These are phyloP conservation scores for Aquilaria yunnanensis DNA, from an alignment of 345 rosid species.

Conservation along the genomic window DNA sequence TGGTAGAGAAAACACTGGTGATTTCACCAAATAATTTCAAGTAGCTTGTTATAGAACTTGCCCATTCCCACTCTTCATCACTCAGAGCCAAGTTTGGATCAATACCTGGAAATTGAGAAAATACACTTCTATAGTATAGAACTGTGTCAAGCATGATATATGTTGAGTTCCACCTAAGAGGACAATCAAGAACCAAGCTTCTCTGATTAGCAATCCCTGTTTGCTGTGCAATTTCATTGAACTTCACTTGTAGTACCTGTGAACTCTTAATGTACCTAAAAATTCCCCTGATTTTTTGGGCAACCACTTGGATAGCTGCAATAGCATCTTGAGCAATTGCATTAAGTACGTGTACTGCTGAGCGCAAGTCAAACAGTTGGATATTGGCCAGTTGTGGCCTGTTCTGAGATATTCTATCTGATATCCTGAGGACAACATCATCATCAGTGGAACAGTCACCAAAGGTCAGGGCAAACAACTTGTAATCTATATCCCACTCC, in stretches of 20 bases:
- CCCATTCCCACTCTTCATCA: constrained; percentile 81
- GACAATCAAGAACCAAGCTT: constrained; percentile 56
- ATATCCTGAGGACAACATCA: constrained; percentile 56
- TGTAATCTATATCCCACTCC: constrained; percentile 85
- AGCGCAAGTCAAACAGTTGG: constrained; percentile 66
- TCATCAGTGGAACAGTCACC: constrained; percentile 62
- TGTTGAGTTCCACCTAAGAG: constrained; percentile 66
- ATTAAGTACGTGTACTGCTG: constrained; percentile 60
- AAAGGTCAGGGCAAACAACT: constrained; percentile 80
- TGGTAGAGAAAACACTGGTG: constrained; percentile 43
- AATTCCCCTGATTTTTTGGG: constrained; percentile 66
- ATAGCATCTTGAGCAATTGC: constrained; percentile 60
- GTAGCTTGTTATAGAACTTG: constrained; percentile 47
- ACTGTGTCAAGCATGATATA: constrained; percentile 73
- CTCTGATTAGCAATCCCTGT: constrained; percentile 53
- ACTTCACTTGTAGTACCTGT: constrained; percentile 51
- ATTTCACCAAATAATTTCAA: constrained; percentile 61
- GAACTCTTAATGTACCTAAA: constrained; percentile 77
- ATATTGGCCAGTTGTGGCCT: constrained; percentile 53
- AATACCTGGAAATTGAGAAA: constrained; percentile 57
- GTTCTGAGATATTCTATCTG: constrained; percentile 52
- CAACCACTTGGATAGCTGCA: constrained; percentile 54
- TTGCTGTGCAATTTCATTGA: constrained; percentile 61
- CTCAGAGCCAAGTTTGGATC: constrained; percentile 55
- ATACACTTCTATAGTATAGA: constrained; percentile 55